Evolutionary conservation across 148 eudicot species (phyloP).

Genomic region (Heliamphora exappendiculata): DNA sequence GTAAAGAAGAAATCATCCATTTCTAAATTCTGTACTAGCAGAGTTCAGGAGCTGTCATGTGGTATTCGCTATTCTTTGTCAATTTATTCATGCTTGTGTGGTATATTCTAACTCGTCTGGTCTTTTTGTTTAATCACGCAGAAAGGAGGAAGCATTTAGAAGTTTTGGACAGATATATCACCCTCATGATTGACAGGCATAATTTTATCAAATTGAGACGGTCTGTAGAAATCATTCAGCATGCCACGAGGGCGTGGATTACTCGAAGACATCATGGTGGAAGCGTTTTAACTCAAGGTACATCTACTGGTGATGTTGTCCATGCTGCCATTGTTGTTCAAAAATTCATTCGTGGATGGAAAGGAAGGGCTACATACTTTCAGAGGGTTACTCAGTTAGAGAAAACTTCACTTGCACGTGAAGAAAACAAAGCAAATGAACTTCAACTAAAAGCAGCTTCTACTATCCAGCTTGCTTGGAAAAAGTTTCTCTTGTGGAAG

Average conservation of each 20-base stretch:
- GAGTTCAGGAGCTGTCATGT: constrained; percentile 21
- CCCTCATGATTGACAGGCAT: constrained; percentile 47
- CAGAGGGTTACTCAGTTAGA: constrained; percentile 10
- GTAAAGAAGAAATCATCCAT: constrained; percentile 23
- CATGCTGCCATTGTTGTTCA: constrained; percentile 27
- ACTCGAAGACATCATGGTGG: constrained; percentile 19
- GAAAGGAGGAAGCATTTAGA: constrained; percentile 27
- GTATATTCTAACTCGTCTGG: constrained; percentile 6
- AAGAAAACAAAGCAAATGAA: constrained; percentile 16
- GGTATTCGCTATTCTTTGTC: constrained; percentile 10
- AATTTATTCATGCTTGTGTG: neutral
- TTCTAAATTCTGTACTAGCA: constrained; percentile 15
- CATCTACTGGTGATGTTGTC: constrained; percentile 11
- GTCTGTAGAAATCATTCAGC: constrained; percentile 44
- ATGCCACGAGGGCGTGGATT: constrained; percentile 44
- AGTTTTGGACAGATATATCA: constrained; percentile 21
- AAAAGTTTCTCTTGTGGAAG: constrained; percentile 19
- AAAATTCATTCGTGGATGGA: constrained; percentile 25
- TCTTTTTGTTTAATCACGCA: constrained; percentile 23
- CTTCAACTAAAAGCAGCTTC: constrained; percentile 27
- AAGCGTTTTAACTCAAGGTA: constrained; percentile 13
- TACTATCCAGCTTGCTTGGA: constrained; percentile 43
- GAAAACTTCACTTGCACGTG: constrained; percentile 15
- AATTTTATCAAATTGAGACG: constrained; percentile 44
- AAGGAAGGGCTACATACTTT: constrained; percentile 11